Evolutionary conservation across 805 yeast genomes (phyloP).

Genomic region (Sungouiozyma intestinalis): DNA sequence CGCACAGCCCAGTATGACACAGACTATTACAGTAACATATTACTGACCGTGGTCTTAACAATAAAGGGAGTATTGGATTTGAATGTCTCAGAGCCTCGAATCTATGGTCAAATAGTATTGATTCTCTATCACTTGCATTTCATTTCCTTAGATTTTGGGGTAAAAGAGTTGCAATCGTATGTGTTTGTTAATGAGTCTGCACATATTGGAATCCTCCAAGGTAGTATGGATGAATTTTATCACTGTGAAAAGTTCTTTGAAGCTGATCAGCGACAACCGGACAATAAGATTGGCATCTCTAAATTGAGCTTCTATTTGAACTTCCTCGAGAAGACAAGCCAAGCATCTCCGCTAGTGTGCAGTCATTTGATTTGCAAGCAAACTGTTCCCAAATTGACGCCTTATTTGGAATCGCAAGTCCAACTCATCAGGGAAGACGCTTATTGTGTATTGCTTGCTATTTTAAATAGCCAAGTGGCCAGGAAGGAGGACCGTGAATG

Average conservation of each 20-base stretch:
- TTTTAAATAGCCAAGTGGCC: slow-evolving; percentile 15
- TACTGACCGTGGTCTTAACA: slow-evolving; percentile 14
- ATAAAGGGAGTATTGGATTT: slow-evolving; percentile 10
- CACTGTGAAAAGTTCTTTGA: background rate
- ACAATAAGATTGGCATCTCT: slow-evolving; percentile 14
- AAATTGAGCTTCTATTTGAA: slow-evolving; percentile 17
- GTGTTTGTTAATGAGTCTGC: slow-evolving; percentile 16
- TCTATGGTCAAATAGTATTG: slow-evolving; percentile 8
- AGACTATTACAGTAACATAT: slow-evolving; percentile 11
- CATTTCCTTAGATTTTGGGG: slow-evolving; percentile 19
- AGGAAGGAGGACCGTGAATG: slow-evolving; percentile 1
- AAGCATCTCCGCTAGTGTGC: slow-evolving; percentile 1
- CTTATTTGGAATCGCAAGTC: slow-evolving; percentile 5
- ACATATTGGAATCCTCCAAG: slow-evolving; percentile 6
- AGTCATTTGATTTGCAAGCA: slow-evolving; percentile 3
- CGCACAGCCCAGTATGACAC: slow-evolving; percentile 6
- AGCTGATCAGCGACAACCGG: background rate
- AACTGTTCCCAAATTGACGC: slow-evolving; percentile 8
- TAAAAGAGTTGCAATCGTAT: slow-evolving; percentile 20
- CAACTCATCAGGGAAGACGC: slow-evolving; percentile 16
- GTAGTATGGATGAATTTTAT: background rate
- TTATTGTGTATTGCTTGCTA: slow-evolving; percentile 15
- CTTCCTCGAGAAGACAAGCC: slow-evolving; percentile 15
- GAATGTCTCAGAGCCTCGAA: background rate
- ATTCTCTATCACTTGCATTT: slow-evolving; percentile 15